phyloP scores from a whole-genome alignment of 2,329 filamentous ascomycete genomes.

The Canariomyces notabilis region DNA sequence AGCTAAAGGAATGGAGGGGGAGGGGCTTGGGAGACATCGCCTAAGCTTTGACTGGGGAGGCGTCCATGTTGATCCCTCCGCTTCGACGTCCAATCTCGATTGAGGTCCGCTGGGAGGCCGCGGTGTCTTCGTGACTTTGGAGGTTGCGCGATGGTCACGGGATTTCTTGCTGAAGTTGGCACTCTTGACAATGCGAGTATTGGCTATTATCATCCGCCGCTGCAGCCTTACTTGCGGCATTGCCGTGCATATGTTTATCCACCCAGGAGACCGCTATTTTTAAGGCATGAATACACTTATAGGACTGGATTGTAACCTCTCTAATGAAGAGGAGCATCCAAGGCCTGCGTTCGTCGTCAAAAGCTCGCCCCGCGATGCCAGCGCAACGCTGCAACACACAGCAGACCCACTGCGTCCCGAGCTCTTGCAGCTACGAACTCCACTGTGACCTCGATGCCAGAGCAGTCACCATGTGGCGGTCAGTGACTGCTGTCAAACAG shows the following conservation, averaged over 20 bases:
- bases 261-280: conserved; percentile 18
- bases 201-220: conserved; percentile 15
- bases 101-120: neutral
- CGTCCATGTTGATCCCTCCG: neutral
- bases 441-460: conserved; percentile 12
- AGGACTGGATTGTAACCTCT: neutral
- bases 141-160: conserved; percentile 11
- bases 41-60: neutral
- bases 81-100: neutral
- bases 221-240: conserved; percentile 21
- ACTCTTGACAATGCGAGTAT: conserved; percentile 8
- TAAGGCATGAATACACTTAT: conserved; percentile 3
- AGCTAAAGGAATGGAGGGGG: conserved; percentile 2
- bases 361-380: conserved; percentile 22
- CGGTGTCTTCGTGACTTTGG: neutral
- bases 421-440: conserved; percentile 17
- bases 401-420: conserved; percentile 14
- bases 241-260: conserved; percentile 15
- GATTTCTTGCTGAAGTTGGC: conserved; percentile 12
- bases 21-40: conserved; percentile 7
- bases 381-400: conserved; percentile 22
- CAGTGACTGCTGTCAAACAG: conserved; percentile 3
- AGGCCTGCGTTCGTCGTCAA: conserved; percentile 5
- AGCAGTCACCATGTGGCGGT: conserved; percentile 14
- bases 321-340: no score